Evolutionary conservation across 768 basidiomycete genomes (phyloP).

Genomic region (Thelephora aurantiotincta): DNA sequence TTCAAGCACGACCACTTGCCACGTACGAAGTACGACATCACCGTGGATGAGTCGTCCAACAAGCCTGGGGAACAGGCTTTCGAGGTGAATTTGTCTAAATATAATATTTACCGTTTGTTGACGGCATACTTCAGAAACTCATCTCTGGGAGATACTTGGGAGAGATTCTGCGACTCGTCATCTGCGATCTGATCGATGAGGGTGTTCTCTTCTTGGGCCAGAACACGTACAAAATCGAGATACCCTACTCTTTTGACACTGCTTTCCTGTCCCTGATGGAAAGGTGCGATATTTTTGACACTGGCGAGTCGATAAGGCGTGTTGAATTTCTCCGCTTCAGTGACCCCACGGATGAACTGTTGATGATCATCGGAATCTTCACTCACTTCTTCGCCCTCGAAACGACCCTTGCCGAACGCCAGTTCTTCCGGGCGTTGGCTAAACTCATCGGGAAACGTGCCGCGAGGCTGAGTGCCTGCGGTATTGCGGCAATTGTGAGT

Average conservation of each 20-base stretch:
- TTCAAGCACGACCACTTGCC: constrained; percentile 91
- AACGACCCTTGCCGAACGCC: constrained; percentile 90
- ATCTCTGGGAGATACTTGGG: constrained; percentile 94
- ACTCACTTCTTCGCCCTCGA: constrained; percentile 94
- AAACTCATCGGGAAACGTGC: constrained; percentile 82
- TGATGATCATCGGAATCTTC: constrained; percentile 96
- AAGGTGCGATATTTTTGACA: constrained; percentile 32
- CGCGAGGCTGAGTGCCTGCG: constrained; percentile 84
- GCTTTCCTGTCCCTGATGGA: constrained; percentile 97
- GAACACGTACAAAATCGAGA: constrained; percentile 97
- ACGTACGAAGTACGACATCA: constrained; percentile 85
- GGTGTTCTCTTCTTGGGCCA: constrained; percentile 97
- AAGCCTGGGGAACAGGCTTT: constrained; percentile 94
- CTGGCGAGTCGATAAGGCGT: background rate
- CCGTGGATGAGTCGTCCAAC: constrained; percentile 88
- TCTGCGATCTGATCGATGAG: constrained; percentile 92
- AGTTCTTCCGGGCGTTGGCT: constrained; percentile 93
- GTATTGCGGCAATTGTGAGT: constrained; percentile 91
- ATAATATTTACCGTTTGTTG: background rate
- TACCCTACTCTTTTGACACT: constrained; percentile 85
- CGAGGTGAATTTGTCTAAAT: constrained; percentile 35
- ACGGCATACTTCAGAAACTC: constrained; percentile 52
- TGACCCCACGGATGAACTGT: constrained; percentile 90
- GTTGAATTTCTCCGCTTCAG: constrained; percentile 21
- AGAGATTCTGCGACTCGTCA: constrained; percentile 88